Evolutionary conservation across 768 basidiomycete species (phyloP), one percentile per base, ranked within the genome.

Genomic region (Serendipita vermifera): DNA sequence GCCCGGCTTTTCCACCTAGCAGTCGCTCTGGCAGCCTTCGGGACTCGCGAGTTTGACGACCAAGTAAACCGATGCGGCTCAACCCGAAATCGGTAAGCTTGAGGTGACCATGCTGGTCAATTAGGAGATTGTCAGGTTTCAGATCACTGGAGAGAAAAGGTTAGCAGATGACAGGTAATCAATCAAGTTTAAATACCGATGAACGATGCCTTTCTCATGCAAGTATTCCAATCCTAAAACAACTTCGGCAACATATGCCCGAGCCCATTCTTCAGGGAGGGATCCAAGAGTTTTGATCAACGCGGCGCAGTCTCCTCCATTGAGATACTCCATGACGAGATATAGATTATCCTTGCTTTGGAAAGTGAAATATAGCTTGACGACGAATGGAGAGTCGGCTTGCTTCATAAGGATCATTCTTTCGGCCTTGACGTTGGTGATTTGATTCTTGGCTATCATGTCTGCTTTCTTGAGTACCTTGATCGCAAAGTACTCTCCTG

Each of bases 391-490:
- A 6, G 92, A 96, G 69, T 96, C 92, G 1, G 94, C 87, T 69
- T 98, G 94, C 67, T 92, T 92, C 96, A 99, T 99, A 62, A 99
- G 77, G 64, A 99, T 99, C 83, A 96, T 98, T 57, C 96, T 80
- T 73, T 99, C 96, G 1, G 96, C 96, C 72, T 98, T 98, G 69
- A 99, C 96, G 67, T 98, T 99, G 48, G 96, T 98, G 68, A 99
- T 94, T 70, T 99, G 96, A 73, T 99, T 99, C 79, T 99, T 99
- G 36, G 96, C 89, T 68, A 99, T 98, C 96, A 99, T 99, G 71
- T 99, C 96, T n/a, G 92, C 90, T 74, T 99, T 99, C 74, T 94
- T 97, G 66, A 99, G 71, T n/a, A 98, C 93, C 71, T 99, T 99
- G 80, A 99, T 94, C 26, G 96, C 96, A 71, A 85, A 99, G 70